phyloP scores from a whole-genome alignment of 2,329 filamentous ascomycete species.

The Thermomyces lanuginosus region DNA sequence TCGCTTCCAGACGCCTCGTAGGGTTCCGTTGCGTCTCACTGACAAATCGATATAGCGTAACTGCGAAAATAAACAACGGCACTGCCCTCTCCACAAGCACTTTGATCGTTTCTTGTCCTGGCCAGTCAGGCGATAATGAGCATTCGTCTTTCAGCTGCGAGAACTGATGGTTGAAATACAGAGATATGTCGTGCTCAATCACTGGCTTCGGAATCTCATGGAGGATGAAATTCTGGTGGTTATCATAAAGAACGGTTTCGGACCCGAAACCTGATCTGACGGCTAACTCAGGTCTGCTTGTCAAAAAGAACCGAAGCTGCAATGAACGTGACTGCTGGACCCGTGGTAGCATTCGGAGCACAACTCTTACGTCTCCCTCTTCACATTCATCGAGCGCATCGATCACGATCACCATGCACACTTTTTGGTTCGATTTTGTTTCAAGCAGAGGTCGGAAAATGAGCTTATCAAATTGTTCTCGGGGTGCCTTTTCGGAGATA shows the following conservation, averaged over 20 bases:
- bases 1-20: neutral
- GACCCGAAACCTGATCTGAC: constrained; percentile 9
- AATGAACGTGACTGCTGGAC: constrained; percentile 5
- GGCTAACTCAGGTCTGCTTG: constrained; percentile 14
- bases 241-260: neutral
- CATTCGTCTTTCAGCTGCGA: constrained; percentile 1
- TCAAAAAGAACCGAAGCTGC: constrained; percentile 14
- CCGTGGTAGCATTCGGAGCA: constrained; percentile 10
- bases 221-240: constrained; percentile 11
- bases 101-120: constrained; percentile 9
- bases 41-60: constrained; percentile 14
- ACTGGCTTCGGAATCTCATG: constrained; percentile 7
- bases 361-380: constrained; percentile 8
- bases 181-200: constrained; percentile 8
- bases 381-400: constrained; percentile 18
- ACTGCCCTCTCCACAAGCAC: constrained; percentile 12
- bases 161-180: constrained; percentile 7
- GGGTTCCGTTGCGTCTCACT: constrained; percentile 9
- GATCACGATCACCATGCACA: constrained; percentile 14
- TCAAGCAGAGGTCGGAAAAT: constrained; percentile 9
- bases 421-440: neutral
- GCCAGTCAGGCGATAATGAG: constrained; percentile 11
- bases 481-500: constrained; percentile 10
- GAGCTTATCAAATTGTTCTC: constrained; percentile 13
- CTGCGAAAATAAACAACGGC: constrained; percentile 16